phyloP scores from a whole-genome alignment of 345 rosid species.

The Eucalyptus pauciflora region DNA sequence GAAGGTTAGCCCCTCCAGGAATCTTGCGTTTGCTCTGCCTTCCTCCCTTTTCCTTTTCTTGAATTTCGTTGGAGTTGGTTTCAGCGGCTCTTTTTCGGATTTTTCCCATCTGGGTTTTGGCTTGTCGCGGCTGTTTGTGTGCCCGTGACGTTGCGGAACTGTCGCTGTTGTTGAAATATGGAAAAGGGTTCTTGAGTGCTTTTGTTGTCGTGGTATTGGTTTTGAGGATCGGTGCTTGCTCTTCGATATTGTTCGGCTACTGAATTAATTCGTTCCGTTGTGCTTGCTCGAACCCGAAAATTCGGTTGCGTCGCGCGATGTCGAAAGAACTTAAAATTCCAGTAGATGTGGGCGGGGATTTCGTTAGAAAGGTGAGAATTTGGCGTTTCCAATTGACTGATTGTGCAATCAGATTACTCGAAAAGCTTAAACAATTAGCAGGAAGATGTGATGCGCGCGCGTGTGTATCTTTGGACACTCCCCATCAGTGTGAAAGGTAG shows the following conservation, averaged over 20 bases:
- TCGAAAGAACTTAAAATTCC: not conserved
- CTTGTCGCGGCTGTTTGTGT: not conserved
- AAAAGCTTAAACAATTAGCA: not conserved
- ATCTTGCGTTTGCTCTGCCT: not conserved
- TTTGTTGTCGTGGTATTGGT: not conserved
- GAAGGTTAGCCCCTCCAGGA: constrained; percentile 30
- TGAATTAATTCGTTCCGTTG: not conserved
- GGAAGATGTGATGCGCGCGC: not conserved
- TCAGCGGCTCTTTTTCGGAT: not conserved
- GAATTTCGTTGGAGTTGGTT: not conserved
- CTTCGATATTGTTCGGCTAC: not conserved
- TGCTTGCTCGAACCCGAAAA: not conserved
- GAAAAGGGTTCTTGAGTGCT: not conserved
- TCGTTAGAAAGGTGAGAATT: not conserved
- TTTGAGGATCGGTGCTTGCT: not conserved
- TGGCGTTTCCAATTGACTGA: not conserved
- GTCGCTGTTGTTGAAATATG: not conserved
- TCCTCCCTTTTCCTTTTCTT: not conserved
- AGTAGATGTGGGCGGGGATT: not conserved
- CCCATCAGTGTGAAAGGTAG: not conserved
- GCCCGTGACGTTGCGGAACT: not conserved
- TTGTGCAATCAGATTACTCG: not conserved
- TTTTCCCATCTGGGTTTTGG: not conserved
- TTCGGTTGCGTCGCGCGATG: not conserved
- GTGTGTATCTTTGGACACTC: not conserved